Evolutionary conservation across 192 early-diverging fungal species (phyloP).

Genomic region (Backusella macrospora): DNA sequence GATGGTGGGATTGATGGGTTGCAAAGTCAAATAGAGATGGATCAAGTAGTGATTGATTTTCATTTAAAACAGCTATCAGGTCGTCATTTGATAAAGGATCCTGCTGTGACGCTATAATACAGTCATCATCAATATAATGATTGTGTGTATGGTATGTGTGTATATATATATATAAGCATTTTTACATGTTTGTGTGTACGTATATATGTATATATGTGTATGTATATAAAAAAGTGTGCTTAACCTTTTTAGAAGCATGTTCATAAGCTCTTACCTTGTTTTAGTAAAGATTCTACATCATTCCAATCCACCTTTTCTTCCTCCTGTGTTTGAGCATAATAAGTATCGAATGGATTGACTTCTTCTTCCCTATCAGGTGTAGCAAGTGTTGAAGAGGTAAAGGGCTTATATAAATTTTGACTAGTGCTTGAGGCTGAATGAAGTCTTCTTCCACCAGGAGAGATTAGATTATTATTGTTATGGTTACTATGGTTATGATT

Average conservation of each 20-base stretch:
- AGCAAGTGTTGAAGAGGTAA: constrained; percentile 27
- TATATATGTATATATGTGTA: background rate
- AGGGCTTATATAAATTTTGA: constrained; percentile 26
- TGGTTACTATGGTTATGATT: background rate
- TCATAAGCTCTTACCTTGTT: background rate
- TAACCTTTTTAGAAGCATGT: too few relatives aligned
- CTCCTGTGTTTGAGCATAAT: background rate
- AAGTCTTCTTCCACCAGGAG: constrained; percentile 3
- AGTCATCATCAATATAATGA: background rate
- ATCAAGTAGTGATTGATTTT: constrained; percentile 13
- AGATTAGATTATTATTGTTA: background rate
- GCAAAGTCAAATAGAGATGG: constrained; percentile 2
- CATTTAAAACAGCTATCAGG: constrained; percentile 1
- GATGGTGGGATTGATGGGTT: too few relatives aligned
- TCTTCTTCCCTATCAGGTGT: constrained; percentile 30
- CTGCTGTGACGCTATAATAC: constrained; percentile 10
- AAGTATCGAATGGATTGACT: constrained; percentile 23
- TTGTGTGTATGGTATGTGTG: background rate
- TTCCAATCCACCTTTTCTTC: background rate
- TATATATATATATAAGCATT: too few relatives aligned
- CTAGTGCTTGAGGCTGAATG: background rate
- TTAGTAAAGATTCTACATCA: constrained; percentile 5
- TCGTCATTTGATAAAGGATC: constrained; percentile 11
- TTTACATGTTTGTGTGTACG: too few relatives aligned
- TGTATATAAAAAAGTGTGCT: background rate